These are phyloP conservation scores for Tetradesmus lagerheimii DNA, from an alignment of 139 green algal genomes.

Conservation along the genomic window DNA sequence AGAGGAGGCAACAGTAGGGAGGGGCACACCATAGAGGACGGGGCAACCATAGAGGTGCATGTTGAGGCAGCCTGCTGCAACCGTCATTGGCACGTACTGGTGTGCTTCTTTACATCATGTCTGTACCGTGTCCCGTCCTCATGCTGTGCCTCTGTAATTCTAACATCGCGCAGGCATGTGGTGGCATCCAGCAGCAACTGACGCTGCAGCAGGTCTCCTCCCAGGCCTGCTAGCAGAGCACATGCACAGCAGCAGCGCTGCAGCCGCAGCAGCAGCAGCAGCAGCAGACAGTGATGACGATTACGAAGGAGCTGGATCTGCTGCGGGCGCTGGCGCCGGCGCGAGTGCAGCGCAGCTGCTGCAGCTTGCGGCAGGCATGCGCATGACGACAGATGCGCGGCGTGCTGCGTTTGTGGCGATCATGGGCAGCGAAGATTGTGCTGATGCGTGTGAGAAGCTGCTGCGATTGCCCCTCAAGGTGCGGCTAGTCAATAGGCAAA, in stretches of 20 bases:
- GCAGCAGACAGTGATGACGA: slow-evolving; percentile 14
- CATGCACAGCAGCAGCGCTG: slow-evolving; percentile 31
- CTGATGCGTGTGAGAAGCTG: slow-evolving; percentile 85
- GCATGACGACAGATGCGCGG: slow-evolving; percentile 76
- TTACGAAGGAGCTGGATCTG: slow-evolving; percentile 17
- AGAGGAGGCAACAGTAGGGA: too few relatives aligned
- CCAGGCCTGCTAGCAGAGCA: slow-evolving; percentile 51
- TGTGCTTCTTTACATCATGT: too few relatives aligned
- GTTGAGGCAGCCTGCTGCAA: too few relatives aligned
- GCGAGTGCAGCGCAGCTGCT: slow-evolving; percentile 64
- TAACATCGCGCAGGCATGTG: slow-evolving; percentile 32
- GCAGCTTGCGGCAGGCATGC: slow-evolving; percentile 67
- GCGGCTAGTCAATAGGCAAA: too few relatives aligned
- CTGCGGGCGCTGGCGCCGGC: slow-evolving; percentile 29
- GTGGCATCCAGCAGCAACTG: slow-evolving; percentile 43
- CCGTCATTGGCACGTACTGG: too few relatives aligned
- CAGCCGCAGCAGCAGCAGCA: slow-evolving; percentile 19
- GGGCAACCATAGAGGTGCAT: too few relatives aligned
- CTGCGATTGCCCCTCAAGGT: slow-evolving; percentile 84
- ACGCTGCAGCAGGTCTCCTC: slow-evolving; percentile 30
- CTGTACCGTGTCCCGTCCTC: too few relatives aligned
- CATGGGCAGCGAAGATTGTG: slow-evolving; percentile 83
- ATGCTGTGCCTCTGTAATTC: too few relatives aligned
- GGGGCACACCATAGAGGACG: too few relatives aligned
- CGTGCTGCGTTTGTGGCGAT: slow-evolving; percentile 79